Evolutionary conservation across 768 basidiomycete genomes (phyloP).

Genomic region (Fomitopsis serialis): DNA sequence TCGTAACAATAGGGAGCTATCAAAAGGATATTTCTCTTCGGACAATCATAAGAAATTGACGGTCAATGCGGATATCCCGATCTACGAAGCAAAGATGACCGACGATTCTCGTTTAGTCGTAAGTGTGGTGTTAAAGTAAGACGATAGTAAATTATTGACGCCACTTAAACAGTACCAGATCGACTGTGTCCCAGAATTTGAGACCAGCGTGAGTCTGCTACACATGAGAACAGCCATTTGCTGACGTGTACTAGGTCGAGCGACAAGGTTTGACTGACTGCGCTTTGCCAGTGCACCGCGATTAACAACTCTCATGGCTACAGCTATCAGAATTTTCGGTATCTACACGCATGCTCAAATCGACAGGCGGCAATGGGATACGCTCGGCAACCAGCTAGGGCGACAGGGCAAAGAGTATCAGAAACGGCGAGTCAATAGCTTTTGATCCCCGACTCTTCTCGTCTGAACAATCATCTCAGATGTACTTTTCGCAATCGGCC

Average conservation of each 20-base stretch:
- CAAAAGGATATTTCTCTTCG: slow-evolving; percentile 60
- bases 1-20: slow-evolving; percentile 49
- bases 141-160: too few relatives aligned
- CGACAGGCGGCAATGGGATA: slow-evolving; percentile 39
- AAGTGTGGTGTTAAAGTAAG: neutral
- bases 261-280: slow-evolving; percentile 25
- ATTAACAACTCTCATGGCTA: neutral
- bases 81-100: slow-evolving; percentile 66
- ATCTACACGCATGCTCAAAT: slow-evolving; percentile 44
- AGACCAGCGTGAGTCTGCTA: slow-evolving; percentile 9
- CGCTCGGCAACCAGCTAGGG: slow-evolving; percentile 33
- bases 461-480: slow-evolving; percentile 20
- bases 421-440: slow-evolving; percentile 30
- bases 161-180: slow-evolving; percentile 11
- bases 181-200: slow-evolving; percentile 17
- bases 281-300: too few relatives aligned
- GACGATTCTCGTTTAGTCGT: slow-evolving; percentile 26
- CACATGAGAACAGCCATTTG: neutral
- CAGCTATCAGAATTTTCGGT: slow-evolving; percentile 44
- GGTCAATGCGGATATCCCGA: slow-evolving; percentile 41
- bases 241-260: slow-evolving; percentile 21
- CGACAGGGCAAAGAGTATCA: slow-evolving; percentile 46
- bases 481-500: slow-evolving; percentile 39
- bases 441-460: too few relatives aligned
- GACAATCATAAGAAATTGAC: slow-evolving; percentile 63